Percentiles rank a stretch among this genome's conserved stretches.
Conservation (phyloP, 2,329 filamentous ascomycete species). For the Nannizzia gypsea region DNA sequence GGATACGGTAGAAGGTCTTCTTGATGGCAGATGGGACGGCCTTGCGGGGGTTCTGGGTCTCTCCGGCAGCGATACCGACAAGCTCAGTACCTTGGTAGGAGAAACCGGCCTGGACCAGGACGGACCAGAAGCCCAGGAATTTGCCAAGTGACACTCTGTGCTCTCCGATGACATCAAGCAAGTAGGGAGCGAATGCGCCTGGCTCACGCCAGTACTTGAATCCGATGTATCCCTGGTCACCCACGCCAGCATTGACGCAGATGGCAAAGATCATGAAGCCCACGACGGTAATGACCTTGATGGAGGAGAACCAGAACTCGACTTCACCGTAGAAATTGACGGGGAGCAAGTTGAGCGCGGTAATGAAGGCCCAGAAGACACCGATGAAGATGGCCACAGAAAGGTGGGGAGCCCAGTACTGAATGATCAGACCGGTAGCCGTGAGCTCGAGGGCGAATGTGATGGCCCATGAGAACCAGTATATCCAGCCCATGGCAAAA, state of each 20-base stretch:
- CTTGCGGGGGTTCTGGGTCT: constrained; percentile 60
- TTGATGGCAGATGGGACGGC: constrained; percentile 61
- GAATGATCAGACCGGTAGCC: constrained; percentile 60
- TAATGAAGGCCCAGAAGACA: constrained; percentile 61
- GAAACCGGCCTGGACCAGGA: constrained; percentile 36
- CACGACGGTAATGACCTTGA: constrained; percentile 65
- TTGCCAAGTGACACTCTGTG: constrained; percentile 38
- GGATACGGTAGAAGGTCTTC: constrained; percentile 64
- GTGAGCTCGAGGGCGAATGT: constrained; percentile 64
- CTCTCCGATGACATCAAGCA: constrained; percentile 44
- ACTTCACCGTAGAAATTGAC: constrained; percentile 63
- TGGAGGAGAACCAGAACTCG: constrained; percentile 65
- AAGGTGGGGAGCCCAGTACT: constrained; percentile 56
- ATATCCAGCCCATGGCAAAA: constrained; percentile 72
- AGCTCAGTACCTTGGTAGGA: constrained; percentile 54
- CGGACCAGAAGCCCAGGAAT: constrained; percentile 51
- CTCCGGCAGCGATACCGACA: constrained; percentile 66
- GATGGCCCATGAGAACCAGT: constrained; percentile 67
- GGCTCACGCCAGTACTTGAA: constrained; percentile 60
- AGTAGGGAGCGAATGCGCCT: constrained; percentile 45
- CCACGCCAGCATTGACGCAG: constrained; percentile 60
- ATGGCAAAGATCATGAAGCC: constrained; percentile 68
- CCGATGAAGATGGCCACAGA: constrained; percentile 61
- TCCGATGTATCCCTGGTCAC: constrained; percentile 58
- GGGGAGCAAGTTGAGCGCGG: constrained; percentile 56